phyloP scores from a whole-genome alignment of 352 stramenopile species.

The Phytophthora pistaciae region DNA sequence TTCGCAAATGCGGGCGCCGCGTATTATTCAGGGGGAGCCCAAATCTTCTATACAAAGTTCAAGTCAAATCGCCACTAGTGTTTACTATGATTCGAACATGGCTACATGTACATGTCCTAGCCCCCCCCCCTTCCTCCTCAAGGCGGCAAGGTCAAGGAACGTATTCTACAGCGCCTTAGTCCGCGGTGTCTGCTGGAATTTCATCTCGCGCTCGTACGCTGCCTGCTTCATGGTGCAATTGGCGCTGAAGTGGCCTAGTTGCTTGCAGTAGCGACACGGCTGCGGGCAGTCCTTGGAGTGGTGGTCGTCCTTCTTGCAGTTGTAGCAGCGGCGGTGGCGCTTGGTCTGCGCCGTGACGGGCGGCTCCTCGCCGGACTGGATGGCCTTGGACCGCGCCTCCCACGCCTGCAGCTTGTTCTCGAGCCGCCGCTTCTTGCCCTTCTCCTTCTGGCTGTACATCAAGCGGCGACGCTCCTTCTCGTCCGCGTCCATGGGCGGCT shows the following conservation, averaged over 20 bases:
- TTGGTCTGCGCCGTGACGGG: conserved; percentile 43
- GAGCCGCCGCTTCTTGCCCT: conserved; percentile 75
- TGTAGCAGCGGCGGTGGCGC: conserved; percentile 80
- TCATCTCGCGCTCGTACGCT: conserved; percentile 57
- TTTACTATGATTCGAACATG: conserved; percentile 9
- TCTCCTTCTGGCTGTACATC: conserved; percentile 81
- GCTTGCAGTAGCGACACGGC: conserved; percentile 85
- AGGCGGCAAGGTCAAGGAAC: too few species aligned
- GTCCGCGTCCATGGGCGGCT: conserved; percentile 81
- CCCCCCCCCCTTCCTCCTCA: too few species aligned
- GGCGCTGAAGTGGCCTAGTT: conserved; percentile 77
- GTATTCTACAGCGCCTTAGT: conserved; percentile 82
- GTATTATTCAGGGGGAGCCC: conserved; percentile 9
- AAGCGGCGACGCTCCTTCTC: conserved; percentile 84
- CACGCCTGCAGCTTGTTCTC: conserved; percentile 75
- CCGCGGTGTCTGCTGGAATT: conserved; percentile 58
- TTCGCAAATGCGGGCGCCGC: conserved; percentile 22
- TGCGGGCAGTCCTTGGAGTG: conserved; percentile 79
- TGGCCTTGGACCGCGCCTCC: conserved; percentile 53
- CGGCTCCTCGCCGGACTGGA: conserved; percentile 52
- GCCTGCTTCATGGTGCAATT: conserved; percentile 74
- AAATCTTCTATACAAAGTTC: conserved; percentile 26
- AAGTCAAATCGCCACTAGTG: conserved; percentile 12
- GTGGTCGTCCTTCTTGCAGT: conserved; percentile 86
- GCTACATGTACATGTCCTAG: conserved; percentile 5